These are phyloP conservation scores for Glebionis coronaria DNA, from an alignment of 129 eudicot genomes.

Conservation along the genomic window DNA sequence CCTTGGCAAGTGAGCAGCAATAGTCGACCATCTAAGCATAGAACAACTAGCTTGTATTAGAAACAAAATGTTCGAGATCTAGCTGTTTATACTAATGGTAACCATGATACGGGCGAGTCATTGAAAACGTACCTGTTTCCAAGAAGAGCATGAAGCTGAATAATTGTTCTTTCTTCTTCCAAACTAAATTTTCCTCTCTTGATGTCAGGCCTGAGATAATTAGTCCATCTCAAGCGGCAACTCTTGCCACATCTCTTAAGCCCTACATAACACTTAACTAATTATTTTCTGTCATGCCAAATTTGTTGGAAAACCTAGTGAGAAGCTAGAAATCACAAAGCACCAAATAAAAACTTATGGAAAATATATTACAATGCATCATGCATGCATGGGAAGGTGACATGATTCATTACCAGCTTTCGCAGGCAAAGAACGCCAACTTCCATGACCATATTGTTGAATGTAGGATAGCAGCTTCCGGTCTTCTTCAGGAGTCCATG, in stretches of 20 bases:
- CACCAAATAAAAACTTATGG: too few relatives aligned
- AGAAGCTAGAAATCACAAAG: too few relatives aligned
- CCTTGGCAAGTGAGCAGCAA: slow-evolving; percentile 65
- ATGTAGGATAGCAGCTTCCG: slow-evolving; percentile 56
- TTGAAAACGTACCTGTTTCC: slow-evolving; percentile 54
- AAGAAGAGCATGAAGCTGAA: slow-evolving; percentile 83
- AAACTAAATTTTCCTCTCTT: slow-evolving; percentile 78
- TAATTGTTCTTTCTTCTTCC: slow-evolving; percentile 74
- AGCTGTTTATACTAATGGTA: neutral
- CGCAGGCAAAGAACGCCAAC: slow-evolving; percentile 74
- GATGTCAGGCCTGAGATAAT: slow-evolving; percentile 67
- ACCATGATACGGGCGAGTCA: neutral
- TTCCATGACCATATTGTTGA: slow-evolving; percentile 66
- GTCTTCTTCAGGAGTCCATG: slow-evolving; percentile 81
- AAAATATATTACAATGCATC: too few relatives aligned
- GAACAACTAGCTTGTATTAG: neutral
- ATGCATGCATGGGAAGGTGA: slow-evolving; percentile 1
- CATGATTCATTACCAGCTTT: slow-evolving; percentile 52
- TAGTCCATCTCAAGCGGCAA: slow-evolving; percentile 70
- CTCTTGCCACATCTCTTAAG: slow-evolving; percentile 72
- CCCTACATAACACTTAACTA: slow-evolving; percentile 30
- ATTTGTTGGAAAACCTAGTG: too few relatives aligned
- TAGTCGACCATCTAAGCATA: slow-evolving; percentile 62
- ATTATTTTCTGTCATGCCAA: too few relatives aligned
- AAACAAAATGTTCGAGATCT: neutral